Evolutionary conservation across 1,139 yeast genomes (phyloP).

Genomic region (Kodamaea ohmeri): DNA sequence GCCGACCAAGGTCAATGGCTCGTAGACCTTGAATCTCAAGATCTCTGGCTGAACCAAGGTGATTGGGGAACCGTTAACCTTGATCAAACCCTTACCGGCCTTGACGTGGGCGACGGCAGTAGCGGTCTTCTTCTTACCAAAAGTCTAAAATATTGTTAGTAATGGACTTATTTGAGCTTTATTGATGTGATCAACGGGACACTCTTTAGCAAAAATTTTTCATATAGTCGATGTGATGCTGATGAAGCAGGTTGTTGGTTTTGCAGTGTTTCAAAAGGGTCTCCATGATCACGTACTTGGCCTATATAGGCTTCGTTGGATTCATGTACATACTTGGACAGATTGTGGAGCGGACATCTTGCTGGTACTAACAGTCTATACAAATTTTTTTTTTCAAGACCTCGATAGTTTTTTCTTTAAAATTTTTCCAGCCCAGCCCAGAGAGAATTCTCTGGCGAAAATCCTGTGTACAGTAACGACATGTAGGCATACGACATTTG

Average conservation of each 20-base stretch:
- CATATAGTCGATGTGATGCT: not conserved
- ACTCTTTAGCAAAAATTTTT: not conserved
- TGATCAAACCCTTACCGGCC: conserved; percentile 99
- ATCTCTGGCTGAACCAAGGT: conserved; percentile 98
- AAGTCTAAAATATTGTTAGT: conserved; percentile 65
- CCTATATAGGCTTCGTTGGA: not conserved
- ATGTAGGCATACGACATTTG: conserved; percentile 4
- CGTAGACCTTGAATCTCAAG: conserved; percentile 99
- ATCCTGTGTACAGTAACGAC: conserved; percentile 9
- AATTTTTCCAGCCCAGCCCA: conserved; percentile 11
- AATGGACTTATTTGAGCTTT: conserved; percentile 12
- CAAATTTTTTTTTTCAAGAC: conserved; percentile 15
- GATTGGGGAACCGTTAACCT: conserved; percentile 99
- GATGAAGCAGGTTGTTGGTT: not conserved
- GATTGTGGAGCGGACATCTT: conserved; percentile 58
- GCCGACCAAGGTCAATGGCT: conserved; percentile 97
- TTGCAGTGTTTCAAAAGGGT: not conserved
- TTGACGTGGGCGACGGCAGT: conserved; percentile 99
- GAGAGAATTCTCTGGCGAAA: not conserved
- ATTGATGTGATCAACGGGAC: not conserved
- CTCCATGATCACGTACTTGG: conserved; percentile 2
- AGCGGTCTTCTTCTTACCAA: conserved; percentile 99
- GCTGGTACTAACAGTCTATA: conserved; percentile 14
- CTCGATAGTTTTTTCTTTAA: conserved; percentile 10
- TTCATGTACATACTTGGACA: conserved; percentile 59